Evolutionary conservation across 495 filamentous ascomycete genomes (phyloP).

Genomic region (Podospora tetraspora): DNA sequence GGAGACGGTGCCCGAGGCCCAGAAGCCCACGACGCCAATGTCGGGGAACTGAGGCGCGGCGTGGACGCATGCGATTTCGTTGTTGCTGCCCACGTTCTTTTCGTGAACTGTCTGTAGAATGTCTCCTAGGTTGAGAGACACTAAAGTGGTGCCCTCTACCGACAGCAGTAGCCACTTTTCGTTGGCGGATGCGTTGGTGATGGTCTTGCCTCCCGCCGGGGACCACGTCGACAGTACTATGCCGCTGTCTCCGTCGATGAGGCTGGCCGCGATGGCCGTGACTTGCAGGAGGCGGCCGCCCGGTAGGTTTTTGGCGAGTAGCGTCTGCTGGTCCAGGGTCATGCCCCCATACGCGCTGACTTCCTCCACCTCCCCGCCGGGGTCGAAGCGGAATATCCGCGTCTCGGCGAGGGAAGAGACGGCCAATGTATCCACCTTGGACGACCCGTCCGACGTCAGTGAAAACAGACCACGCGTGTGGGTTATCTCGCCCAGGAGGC

Average conservation of each 20-base stretch:
- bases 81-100: conserved; percentile 55
- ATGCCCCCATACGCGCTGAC: conserved; percentile 67
- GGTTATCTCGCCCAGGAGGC: conserved; percentile 72
- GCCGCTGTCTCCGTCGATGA: conserved; percentile 66
- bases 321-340: conserved; percentile 61
- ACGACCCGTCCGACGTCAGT: conserved; percentile 43
- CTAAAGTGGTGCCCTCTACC: conserved; percentile 60
- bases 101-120: conserved; percentile 51
- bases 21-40: conserved; percentile 77
- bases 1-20: conserved; percentile 68
- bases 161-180: conserved; percentile 63
- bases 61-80: conserved; percentile 81
- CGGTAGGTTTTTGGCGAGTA: conserved; percentile 61
- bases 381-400: conserved; percentile 70
- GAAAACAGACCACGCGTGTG: conserved; percentile 63
- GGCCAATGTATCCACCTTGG: conserved; percentile 61
- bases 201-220: conserved; percentile 50
- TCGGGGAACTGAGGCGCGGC: conserved; percentile 35
- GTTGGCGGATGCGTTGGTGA: conserved; percentile 76
- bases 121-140: conserved; percentile 58
- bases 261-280: conserved; percentile 54
- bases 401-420: conserved; percentile 83
- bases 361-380: conserved; percentile 79
- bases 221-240: conserved; percentile 65
- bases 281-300: conserved; percentile 69